Evolutionary conservation across 352 stramenopile genomes (phyloP).

Genomic region (Phytophthora syringae): DNA sequence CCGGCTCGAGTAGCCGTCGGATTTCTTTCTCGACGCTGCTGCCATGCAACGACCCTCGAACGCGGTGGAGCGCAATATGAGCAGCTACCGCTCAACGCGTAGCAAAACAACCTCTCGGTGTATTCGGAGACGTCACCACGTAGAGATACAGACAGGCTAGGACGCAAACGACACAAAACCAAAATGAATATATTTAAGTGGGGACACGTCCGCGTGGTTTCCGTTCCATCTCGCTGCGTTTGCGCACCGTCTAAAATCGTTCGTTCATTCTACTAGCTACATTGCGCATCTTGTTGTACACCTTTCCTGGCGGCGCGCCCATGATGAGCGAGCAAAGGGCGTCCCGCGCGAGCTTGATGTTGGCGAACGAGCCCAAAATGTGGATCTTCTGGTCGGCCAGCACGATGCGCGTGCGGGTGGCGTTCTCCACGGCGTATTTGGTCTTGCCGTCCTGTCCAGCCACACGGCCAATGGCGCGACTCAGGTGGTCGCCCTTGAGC

Average conservation of each 20-base stretch:
- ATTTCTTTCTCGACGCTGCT: slow-evolving; percentile 3
- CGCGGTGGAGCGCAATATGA: slow-evolving; percentile 9
- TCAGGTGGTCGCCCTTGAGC: slow-evolving; percentile 98
- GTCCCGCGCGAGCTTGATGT: slow-evolving; percentile 98
- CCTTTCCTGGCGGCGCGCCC: slow-evolving; percentile 98
- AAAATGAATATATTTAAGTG: slow-evolving; percentile 73
- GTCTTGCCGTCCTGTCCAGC: slow-evolving; percentile 99
- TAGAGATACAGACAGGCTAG: slow-evolving; percentile 4
- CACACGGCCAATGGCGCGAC: slow-evolving; percentile 97
- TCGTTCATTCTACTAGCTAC: slow-evolving; percentile 99
- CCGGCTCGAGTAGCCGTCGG: not conserved
- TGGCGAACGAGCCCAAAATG: slow-evolving; percentile 98
- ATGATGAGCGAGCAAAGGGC: slow-evolving; percentile 93
- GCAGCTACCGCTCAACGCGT: not conserved
- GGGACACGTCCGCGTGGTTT: slow-evolving; percentile 13
- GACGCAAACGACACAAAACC: slow-evolving; percentile 28
- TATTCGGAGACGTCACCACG: not conserved
- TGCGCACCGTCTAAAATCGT: slow-evolving; percentile 95
- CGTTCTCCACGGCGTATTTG: slow-evolving; percentile 99
- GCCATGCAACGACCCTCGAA: not conserved
- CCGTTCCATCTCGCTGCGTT: slow-evolving; percentile 12
- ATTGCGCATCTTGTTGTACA: slow-evolving; percentile 99
- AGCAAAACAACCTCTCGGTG: slow-evolving; percentile 3
- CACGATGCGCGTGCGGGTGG: slow-evolving; percentile 98
- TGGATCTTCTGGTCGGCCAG: slow-evolving; percentile 98